phyloP scores from a whole-genome alignment of 768 basidiomycete species.

The Dentipellis fragilis region DNA sequence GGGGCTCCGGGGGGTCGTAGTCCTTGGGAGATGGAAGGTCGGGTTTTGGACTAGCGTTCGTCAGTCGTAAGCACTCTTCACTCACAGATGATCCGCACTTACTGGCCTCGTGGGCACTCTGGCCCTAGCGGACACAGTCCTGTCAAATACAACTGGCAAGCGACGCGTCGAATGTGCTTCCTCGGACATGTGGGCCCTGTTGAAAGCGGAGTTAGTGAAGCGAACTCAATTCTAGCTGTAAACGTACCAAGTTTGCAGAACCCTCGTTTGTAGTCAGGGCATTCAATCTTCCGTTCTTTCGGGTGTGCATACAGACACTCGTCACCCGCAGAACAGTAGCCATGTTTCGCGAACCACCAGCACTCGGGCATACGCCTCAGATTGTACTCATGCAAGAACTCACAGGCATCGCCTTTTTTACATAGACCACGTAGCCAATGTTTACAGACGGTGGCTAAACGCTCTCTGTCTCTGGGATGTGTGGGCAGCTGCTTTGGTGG shows the following conservation, averaged over 20 bases:
- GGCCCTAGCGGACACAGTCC: slow-evolving; percentile 90
- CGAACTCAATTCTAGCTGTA: background rate
- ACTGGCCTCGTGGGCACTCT: slow-evolving; percentile 87
- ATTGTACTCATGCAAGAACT: slow-evolving; percentile 99
- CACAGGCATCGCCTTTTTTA: slow-evolving; percentile 96
- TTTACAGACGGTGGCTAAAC: slow-evolving; percentile 91
- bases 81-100: slow-evolving; percentile 24
- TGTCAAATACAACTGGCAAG: slow-evolving; percentile 84
- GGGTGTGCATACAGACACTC: slow-evolving; percentile 97
- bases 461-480: slow-evolving; percentile 76
- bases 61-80: background rate
- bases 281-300: slow-evolving; percentile 84
- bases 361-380: slow-evolving; percentile 97
- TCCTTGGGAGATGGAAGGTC: slow-evolving; percentile 56
- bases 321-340: slow-evolving; percentile 93
- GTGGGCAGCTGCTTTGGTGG: slow-evolving; percentile 74
- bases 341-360: slow-evolving; percentile 98
- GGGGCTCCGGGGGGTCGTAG: slow-evolving; percentile 69
- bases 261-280: slow-evolving; percentile 91
- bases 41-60: slow-evolving; percentile 60
- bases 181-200: slow-evolving; percentile 80
- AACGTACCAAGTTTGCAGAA: slow-evolving; percentile 86
- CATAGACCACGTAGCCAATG: slow-evolving; percentile 97
- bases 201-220: slow-evolving; percentile 5
- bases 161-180: slow-evolving; percentile 86